phyloP scores from a whole-genome alignment of 208 protist genomes.

The Trypanosoma avium region DNA sequence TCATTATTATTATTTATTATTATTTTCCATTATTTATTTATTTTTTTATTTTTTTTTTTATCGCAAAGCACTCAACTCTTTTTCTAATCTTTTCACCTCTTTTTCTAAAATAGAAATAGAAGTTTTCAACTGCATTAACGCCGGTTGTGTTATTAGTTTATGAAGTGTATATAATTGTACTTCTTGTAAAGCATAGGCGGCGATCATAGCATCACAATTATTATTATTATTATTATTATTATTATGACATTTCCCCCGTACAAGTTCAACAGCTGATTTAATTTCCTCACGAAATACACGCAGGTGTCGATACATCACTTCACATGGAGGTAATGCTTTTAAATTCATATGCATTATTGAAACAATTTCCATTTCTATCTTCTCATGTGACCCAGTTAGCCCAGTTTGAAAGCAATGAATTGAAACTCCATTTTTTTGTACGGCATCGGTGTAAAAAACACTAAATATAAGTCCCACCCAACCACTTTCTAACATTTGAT shows the following conservation, averaged over 20 bases:
- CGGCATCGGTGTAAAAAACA: conserved; percentile 63
- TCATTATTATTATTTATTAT: no score
- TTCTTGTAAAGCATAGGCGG: conserved; percentile 38
- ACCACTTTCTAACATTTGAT: conserved; percentile 73
- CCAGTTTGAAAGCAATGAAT: conserved; percentile 76
- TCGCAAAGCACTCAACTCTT: conserved; percentile 5
- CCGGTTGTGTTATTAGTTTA: conserved; percentile 41
- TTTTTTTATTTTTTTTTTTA: conserved; percentile 16
- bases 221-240: no score
- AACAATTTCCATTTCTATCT: conserved; percentile 47
- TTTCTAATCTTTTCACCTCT: conserved; percentile 52
- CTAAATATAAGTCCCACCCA: conserved; percentile 88
- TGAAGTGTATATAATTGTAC: conserved; percentile 46
- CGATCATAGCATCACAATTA: conserved; percentile 32
- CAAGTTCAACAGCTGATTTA: conserved; percentile 27
- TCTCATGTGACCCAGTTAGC: conserved; percentile 34
- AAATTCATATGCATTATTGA: conserved; percentile 26
- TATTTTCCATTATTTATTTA: no score
- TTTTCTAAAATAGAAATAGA: conserved; percentile 35
- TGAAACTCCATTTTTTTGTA: conserved; percentile 34
- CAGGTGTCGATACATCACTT: conserved; percentile 5
- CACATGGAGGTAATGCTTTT: conserved; percentile 3
- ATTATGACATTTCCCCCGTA: conserved; percentile 28
- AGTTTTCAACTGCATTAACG: conserved; percentile 28
- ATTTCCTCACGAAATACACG: conserved; percentile 34